These are phyloP conservation scores for Lobosporangium transversale DNA, from an alignment of 192 early-diverging fungal species.

Conservation along the genomic window DNA sequence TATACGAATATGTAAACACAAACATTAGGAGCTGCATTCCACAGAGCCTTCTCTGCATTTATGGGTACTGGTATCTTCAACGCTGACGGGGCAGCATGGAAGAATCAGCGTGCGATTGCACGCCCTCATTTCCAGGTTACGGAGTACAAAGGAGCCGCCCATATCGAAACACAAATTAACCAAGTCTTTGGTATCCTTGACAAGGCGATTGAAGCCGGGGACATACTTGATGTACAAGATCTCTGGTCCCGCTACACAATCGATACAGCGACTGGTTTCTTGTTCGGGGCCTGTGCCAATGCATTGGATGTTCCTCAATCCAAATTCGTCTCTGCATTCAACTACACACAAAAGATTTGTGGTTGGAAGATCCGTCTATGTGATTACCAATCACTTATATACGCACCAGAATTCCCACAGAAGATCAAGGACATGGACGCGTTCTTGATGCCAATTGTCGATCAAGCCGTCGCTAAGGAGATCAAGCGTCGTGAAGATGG, in stretches of 20 bases:
- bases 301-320: slow-evolving; percentile 41
- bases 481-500: slow-evolving; percentile 14
- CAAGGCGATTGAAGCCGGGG: slow-evolving; percentile 24
- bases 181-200: slow-evolving; percentile 50
- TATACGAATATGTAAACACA: no score
- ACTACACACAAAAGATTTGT: slow-evolving; percentile 52
- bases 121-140: slow-evolving; percentile 53
- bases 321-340: slow-evolving; percentile 45
- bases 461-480: slow-evolving; percentile 38
- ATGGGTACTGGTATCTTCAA: slow-evolving; percentile 55
- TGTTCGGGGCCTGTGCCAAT: slow-evolving; percentile 48
- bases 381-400: slow-evolving; percentile 35
- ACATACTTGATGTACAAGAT: slow-evolving; percentile 37
- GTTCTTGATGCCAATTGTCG: slow-evolving; percentile 40
- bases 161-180: slow-evolving; percentile 53
- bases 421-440: slow-evolving; percentile 53
- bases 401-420: slow-evolving; percentile 32
- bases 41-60: slow-evolving; percentile 49
- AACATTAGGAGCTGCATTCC: slow-evolving; percentile 50
- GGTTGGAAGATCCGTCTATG: slow-evolving; percentile 53
- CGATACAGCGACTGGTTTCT: slow-evolving; percentile 49
- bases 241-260: slow-evolving; percentile 53
- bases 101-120: slow-evolving; percentile 50
- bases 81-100: slow-evolving; percentile 49
- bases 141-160: slow-evolving; percentile 51